These are phyloP conservation scores for Cystoisospora suis DNA, from an alignment of 169 alveolate species.

Conservation along the genomic window DNA sequence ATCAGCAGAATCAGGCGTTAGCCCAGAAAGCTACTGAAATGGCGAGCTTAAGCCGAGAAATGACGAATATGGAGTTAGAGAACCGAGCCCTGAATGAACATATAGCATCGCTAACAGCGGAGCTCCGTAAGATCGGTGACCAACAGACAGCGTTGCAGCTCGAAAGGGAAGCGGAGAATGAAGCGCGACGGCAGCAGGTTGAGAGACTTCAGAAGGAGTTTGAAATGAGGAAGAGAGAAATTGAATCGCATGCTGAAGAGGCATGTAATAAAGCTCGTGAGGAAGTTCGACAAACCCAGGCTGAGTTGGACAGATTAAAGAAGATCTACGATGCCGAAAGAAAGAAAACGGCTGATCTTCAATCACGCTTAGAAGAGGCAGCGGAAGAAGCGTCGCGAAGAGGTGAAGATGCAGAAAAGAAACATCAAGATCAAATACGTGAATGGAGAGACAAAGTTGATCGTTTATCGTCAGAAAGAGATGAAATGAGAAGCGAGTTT, in stretches of 20 bases:
- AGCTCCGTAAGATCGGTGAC: constrained; percentile 49
- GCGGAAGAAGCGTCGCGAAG: not conserved
- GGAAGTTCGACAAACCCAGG: not conserved
- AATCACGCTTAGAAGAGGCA: not conserved
- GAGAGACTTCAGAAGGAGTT: constrained; percentile 48
- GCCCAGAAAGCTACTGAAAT: constrained; percentile 13
- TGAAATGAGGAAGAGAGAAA: not conserved
- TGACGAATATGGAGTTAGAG: not conserved
- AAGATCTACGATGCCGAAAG: constrained; percentile 7
- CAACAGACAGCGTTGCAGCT: constrained; percentile 57
- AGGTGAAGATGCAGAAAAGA: not conserved
- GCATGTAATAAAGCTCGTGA: not conserved
- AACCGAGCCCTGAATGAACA: constrained; percentile 13
- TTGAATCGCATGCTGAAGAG: not conserved
- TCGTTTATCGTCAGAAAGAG: not conserved
- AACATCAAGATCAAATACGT: not conserved
- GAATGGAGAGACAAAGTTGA: not conserved
- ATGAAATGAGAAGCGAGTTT: constrained; percentile 4
- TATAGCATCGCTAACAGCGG: constrained; percentile 16
- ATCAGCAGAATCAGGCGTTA: constrained; percentile 33
- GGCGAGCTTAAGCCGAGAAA: constrained; percentile 32
- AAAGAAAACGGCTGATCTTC: not conserved
- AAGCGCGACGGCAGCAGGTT: constrained; percentile 10
- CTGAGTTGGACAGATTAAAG: not conserved
- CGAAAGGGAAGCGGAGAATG: constrained; percentile 46